Percentiles rank a stretch among this genome's conserved stretches.
phyloP scores from a whole-genome alignment of 2,329 filamentous ascomycete species.

The Cercospora sp. region DNA sequence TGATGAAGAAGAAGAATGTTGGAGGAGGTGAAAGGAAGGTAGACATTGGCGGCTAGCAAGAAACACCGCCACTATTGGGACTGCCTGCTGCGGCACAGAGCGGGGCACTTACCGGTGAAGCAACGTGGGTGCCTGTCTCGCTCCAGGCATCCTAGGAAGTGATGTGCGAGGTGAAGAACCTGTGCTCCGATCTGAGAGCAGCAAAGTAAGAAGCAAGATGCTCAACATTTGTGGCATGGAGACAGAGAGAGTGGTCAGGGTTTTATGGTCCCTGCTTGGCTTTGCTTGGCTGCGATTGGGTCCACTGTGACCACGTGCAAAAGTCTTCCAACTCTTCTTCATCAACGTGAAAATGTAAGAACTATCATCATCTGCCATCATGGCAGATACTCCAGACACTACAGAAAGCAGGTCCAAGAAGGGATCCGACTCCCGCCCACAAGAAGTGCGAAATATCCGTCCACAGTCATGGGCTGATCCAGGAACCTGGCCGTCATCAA shows the following conservation, averaged over 20 bases:
- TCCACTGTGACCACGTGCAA: neutral
- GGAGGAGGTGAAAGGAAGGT: too few species aligned
- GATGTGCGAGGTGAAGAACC: neutral
- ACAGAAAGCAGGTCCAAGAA: neutral
- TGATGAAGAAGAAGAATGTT: too few species aligned
- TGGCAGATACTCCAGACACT: neutral
- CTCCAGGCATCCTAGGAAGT: too few species aligned
- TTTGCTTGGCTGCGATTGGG: neutral
- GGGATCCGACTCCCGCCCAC: neutral
- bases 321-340: neutral
- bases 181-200: neutral
- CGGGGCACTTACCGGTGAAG: neutral
- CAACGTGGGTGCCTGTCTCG: too few species aligned
- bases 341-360: constrained; percentile 6
- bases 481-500: constrained; percentile 27
- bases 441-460: neutral
- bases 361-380: neutral
- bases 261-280: neutral
- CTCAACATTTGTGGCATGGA: too few species aligned
- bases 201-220: too few species aligned
- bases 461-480: constrained; percentile 28
- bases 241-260: too few species aligned
- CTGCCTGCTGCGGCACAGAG: neutral
- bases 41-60: too few species aligned
- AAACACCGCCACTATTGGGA: too few species aligned